Base-by-base conservation (phyloP, 2,329 filamentous ascomycete genomes). In the Colletotrichum tamarilloi region DNA sequence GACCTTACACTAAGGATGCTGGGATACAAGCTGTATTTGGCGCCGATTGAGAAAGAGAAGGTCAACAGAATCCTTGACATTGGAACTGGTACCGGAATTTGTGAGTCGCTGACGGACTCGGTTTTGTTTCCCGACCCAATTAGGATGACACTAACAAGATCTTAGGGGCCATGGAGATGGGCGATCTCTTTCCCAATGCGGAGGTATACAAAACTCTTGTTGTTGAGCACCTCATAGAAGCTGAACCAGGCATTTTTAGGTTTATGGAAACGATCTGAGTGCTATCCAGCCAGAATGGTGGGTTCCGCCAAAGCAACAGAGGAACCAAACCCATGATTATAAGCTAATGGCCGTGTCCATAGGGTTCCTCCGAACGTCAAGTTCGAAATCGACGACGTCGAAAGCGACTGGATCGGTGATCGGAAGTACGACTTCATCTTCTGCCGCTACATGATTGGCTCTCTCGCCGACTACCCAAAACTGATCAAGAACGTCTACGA, bases 321-420 rank as follows among this genome's bases (percentile, higher is more conserved):
- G 1, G 3, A 1, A 1, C 38, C 19, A 2, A 26, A 24, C 19
- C 14, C 38, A 30, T 8, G 14, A 46, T 16, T 4, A 4, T 16
- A 12, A 16, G 16, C 58, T 46, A 14, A 46, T 3, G 4, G 1
- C 8, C 3, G 0, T 4, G 6, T 4, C 6, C 6, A 9, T 4
- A 69, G 59, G 76, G 77, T 94, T 1, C 93, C 93, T 0, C 88
- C 85, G 26, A 93, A 93, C 76, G 89, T 91, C 70, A 86, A 87
- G 71, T 93, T 93, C 76, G 85, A 91, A 70, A 87, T 93, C 35
- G 91, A 93, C 78, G 91, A 93, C 77, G 88, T 89, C 32, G 89
- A 91, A 77, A 84, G 87, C 26, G 74, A 79, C 7, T 85, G 84
- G 83, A 80, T 83, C 75, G 82, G 81, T 77, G 9, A 55, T n/a